phyloP scores from a whole-genome alignment of 2,329 filamentous ascomycete species.

The Fusarium redolens region DNA sequence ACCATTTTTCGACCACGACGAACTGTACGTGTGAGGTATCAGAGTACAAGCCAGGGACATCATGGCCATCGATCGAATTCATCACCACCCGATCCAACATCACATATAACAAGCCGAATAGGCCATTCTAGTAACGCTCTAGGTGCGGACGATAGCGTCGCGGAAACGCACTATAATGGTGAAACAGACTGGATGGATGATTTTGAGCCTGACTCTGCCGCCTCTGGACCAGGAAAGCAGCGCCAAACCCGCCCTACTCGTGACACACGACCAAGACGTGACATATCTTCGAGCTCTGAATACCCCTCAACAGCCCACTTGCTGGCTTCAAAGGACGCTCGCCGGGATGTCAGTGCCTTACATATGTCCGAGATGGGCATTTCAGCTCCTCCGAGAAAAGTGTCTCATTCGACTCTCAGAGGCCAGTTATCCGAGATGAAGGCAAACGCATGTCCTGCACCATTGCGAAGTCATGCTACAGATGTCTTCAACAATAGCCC shows the following conservation, averaged over 20 bases:
- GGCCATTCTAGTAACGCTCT: not conserved
- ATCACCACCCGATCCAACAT: not conserved
- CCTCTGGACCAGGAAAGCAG: not conserved
- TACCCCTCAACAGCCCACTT: not conserved
- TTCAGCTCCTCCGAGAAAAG: not conserved
- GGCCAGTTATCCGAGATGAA: not conserved
- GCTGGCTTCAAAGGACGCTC: not conserved
- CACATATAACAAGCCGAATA: not conserved
- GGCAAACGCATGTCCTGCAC: too few species aligned
- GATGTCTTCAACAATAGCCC: constrained; percentile 24
- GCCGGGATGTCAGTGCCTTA: not conserved
- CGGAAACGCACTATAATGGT: not conserved
- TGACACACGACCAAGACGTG: not conserved
- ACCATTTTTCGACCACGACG: constrained; percentile 44
- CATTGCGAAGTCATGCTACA: constrained; percentile 12
- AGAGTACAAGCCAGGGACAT: constrained; percentile 5
- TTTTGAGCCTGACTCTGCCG: not conserved
- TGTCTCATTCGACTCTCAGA: not conserved
- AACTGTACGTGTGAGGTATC: constrained; percentile 38
- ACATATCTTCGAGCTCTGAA: not conserved
- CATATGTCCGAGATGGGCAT: not conserved
- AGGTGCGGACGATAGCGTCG: not conserved
- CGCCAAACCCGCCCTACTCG: not conserved
- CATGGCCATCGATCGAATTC: constrained; percentile 2
- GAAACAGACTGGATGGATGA: not conserved